phyloP scores from a whole-genome alignment of 768 basidiomycete genomes.

The Dendrothele bispora region DNA sequence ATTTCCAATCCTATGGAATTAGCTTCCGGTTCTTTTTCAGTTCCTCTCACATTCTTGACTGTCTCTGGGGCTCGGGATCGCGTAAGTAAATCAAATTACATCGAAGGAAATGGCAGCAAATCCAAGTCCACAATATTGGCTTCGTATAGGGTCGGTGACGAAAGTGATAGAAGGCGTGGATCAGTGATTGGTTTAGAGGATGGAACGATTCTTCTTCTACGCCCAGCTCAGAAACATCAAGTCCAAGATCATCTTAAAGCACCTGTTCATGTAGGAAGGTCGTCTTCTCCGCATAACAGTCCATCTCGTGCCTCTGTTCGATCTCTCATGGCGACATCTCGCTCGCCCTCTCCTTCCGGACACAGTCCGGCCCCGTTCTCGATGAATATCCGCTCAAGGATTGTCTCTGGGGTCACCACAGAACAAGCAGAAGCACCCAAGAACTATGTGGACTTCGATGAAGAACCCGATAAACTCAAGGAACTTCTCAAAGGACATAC shows the following conservation, averaged over 20 bases:
- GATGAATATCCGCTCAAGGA: constrained; percentile 54
- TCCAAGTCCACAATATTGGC: background rate
- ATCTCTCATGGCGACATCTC: constrained; percentile 29
- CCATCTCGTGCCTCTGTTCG: background rate
- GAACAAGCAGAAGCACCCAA: constrained; percentile 77
- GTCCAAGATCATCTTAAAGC: background rate
- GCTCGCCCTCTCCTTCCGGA: constrained; percentile 40
- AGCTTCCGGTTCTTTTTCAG: no score
- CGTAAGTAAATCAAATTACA: background rate
- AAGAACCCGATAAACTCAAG: constrained; percentile 75
- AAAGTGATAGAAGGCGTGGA: background rate
- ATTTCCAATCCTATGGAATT: no score
- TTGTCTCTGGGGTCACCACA: constrained; percentile 70
- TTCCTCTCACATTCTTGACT: no score
- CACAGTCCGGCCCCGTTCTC: constrained; percentile 49
- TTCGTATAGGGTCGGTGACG: background rate
- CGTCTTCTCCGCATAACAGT: background rate
- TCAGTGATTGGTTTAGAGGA: background rate
- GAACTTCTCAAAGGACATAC: constrained; percentile 63
- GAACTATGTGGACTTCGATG: constrained; percentile 80
- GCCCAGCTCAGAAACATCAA: constrained; percentile 5
- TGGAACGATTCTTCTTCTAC: constrained; percentile 1
- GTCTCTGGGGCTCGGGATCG: no score
- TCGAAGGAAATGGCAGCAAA: background rate
- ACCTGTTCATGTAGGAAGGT: background rate